Conservation (phyloP, 768 basidiomycete genomes). For the Auricularia auricula-judae region DNA sequence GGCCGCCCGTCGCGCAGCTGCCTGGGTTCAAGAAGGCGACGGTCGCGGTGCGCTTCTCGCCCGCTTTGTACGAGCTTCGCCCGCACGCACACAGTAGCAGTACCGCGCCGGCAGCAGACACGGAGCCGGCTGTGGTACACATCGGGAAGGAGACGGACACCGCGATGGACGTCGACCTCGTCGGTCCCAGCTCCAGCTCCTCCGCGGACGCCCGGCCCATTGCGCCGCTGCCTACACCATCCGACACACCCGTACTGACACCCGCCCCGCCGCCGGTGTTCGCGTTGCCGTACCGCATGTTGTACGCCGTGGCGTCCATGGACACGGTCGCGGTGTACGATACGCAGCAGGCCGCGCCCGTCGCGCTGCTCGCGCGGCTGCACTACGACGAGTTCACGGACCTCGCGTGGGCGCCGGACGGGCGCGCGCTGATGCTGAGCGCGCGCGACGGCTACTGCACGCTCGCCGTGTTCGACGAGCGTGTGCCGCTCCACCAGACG, state of each 20-base stretch:
- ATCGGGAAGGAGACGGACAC: conserved; percentile 44
- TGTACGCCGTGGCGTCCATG: conserved; percentile 94
- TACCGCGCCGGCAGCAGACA: conserved; percentile 26
- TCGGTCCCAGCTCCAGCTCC: conserved; percentile 35
- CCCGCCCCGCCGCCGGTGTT: conserved; percentile 50
- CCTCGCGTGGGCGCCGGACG: conserved; percentile 93
- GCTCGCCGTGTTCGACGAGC: conserved; percentile 88
- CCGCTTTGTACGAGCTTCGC: conserved; percentile 85
- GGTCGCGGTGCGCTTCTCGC: conserved; percentile 89
- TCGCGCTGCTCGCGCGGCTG: conserved; percentile 84
- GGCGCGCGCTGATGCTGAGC: conserved; percentile 82
- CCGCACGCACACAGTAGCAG: conserved; percentile 28
- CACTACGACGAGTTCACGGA: conserved; percentile 99
- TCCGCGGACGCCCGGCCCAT: conserved; percentile 47
- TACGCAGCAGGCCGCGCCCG: conserved; percentile 88
- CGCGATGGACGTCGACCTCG: conserved; percentile 47
- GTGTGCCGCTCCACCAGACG: conserved; percentile 75
- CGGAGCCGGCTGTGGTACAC: conserved; percentile 53
- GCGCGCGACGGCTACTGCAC: conserved; percentile 97
- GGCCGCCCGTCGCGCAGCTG: conserved; percentile 86
- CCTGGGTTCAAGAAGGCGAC: conserved; percentile 95
- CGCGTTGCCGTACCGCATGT: conserved; percentile 83
- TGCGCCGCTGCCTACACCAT: conserved; percentile 44
- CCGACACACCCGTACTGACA: conserved; percentile 23
- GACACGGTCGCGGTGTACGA: conserved; percentile 93